These are phyloP conservation scores for Phyllosticta capitalensis DNA, from an alignment of 2,329 filamentous ascomycete species.

Conservation along the genomic window DNA sequence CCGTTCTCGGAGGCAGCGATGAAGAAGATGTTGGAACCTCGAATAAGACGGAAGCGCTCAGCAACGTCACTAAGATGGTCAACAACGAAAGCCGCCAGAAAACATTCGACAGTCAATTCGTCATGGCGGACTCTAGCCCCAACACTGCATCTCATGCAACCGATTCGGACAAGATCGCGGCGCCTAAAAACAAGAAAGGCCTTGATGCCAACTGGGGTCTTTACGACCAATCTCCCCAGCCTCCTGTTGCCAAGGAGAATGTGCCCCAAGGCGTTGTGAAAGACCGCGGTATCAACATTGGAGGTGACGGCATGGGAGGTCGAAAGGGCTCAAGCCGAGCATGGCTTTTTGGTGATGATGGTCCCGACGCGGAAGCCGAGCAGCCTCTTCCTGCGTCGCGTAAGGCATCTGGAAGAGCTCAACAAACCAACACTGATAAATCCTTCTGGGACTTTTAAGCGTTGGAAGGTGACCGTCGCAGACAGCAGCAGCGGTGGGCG, in stretches of 20 bases:
- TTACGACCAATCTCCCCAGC: slow-evolving; percentile 21
- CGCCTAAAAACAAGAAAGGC: slow-evolving; percentile 32
- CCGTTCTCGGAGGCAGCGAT: slow-evolving; percentile 43
- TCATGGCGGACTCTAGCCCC: slow-evolving; percentile 60
- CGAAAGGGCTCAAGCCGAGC: slow-evolving; percentile 24
- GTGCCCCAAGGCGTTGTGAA: slow-evolving; percentile 4
- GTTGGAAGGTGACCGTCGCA: too few relatives aligned
- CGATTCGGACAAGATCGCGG: slow-evolving; percentile 23
- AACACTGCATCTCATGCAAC: slow-evolving; percentile 26
- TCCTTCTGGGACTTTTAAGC: slow-evolving; percentile 24
- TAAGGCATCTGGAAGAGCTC: slow-evolving; percentile 11
- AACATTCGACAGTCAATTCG: slow-evolving; percentile 70
- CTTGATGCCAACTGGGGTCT: slow-evolving; percentile 50
- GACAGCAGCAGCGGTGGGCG: too few relatives aligned
- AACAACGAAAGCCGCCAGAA: slow-evolving; percentile 66
- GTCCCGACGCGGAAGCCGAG: slow-evolving; percentile 14
- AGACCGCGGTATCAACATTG: slow-evolving; percentile 29
- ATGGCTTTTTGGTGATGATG: slow-evolving; percentile 36
- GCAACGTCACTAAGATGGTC: slow-evolving; percentile 61
- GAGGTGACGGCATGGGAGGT: slow-evolving; percentile 33
- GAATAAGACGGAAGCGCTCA: slow-evolving; percentile 39
- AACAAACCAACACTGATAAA: slow-evolving; percentile 8
- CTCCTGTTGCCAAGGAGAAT: slow-evolving; percentile 18
- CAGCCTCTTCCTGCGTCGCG: slow-evolving; percentile 10
- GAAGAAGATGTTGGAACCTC: slow-evolving; percentile 38